Conservation (phyloP, 352 stramenopile species). For the Phytophthora cactorum region DNA sequence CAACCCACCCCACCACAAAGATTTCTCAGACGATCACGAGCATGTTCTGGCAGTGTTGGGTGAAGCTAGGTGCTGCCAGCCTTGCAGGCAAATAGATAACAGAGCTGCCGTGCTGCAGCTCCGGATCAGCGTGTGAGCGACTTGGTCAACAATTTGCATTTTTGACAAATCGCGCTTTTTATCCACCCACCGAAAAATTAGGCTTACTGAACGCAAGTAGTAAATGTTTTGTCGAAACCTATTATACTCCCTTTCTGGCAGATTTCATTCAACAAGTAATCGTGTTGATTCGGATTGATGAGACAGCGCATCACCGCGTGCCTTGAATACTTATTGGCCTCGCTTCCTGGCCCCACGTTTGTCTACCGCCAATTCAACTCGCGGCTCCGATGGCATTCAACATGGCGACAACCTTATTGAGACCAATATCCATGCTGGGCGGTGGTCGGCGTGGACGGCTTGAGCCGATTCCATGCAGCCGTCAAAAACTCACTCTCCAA, state of each 20-base stretch:
- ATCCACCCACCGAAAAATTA: neutral
- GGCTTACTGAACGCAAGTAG: too few relatives aligned
- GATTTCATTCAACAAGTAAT: slow-evolving; percentile 23
- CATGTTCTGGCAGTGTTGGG: too few relatives aligned
- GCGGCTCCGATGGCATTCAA: neutral
- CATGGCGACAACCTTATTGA: slow-evolving; percentile 19
- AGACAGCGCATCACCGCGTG: slow-evolving; percentile 14
- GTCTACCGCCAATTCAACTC: slow-evolving; percentile 10
- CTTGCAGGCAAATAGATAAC: too few relatives aligned
- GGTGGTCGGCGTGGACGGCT: neutral
- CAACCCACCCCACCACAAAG: too few relatives aligned
- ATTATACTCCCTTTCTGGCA: slow-evolving; percentile 7
- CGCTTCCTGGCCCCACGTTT: slow-evolving; percentile 13
- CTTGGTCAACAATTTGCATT: neutral
- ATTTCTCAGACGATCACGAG: too few relatives aligned
- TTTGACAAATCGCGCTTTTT: neutral
- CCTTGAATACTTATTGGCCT: slow-evolving; percentile 14
- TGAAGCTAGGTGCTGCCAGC: too few relatives aligned
- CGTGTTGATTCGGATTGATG: slow-evolving; percentile 4
- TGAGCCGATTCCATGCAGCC: neutral
- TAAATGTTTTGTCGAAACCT: slow-evolving; percentile 8
- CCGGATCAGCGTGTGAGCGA: too few relatives aligned
- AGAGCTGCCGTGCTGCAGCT: too few relatives aligned
- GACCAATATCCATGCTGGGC: too few relatives aligned
- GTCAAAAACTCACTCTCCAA: slow-evolving; percentile 33